Base-by-base conservation (phyloP, 345 rosid species). In the Balakata baccata region DNA sequence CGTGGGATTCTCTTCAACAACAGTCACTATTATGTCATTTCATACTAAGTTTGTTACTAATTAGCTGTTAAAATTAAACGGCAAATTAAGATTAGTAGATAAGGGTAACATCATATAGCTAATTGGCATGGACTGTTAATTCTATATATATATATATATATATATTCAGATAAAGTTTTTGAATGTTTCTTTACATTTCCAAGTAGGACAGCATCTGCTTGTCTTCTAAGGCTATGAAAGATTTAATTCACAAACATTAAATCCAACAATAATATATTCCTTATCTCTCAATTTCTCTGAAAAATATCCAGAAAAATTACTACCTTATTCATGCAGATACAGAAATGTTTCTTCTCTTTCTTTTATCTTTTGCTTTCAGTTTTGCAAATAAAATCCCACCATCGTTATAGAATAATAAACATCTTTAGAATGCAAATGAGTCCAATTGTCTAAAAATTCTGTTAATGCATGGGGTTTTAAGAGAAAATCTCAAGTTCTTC, bases 51-150 rank as follows among this genome's bases (percentile, higher is more conserved):
- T 3, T 20, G n/a, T 41, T 41, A 64, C 3, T 39, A 18, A 41
- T 22, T 54, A n/a, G 11, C 20, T 18, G 59, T 54, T 54, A 5
- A 64, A 13, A 41, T 22, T 1, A 41, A n/a, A 11, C 34, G 2
- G 34, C 1, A 29, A 29, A 29, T 29, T 29, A 29, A 29, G 34
- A 20, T 18, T 29, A 68, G 23, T 52, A 68, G 71, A 68, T 52
- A 68, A 68, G 34, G 45, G 70, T 67, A 67, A 67, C 58, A 67
- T 67, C 70, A 50, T 51, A 22, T 5, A 16, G 71, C 34, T 29
- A 29, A 68, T 52, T 25, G 61, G 29, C 29, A 50, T 68, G 29
- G 22, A 52, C 43, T 67, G 37, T 67, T 29, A 22, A 6, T 18
- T 23, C 34, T 61, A 11, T 29, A 53, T 29, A 61, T 61, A 6